Percentiles rank a stretch among this genome's conserved stretches.
These are phyloP conservation scores for Capillidium heterosporum DNA, from an alignment of 371 early-diverging fungal species.

Conservation along the genomic window DNA sequence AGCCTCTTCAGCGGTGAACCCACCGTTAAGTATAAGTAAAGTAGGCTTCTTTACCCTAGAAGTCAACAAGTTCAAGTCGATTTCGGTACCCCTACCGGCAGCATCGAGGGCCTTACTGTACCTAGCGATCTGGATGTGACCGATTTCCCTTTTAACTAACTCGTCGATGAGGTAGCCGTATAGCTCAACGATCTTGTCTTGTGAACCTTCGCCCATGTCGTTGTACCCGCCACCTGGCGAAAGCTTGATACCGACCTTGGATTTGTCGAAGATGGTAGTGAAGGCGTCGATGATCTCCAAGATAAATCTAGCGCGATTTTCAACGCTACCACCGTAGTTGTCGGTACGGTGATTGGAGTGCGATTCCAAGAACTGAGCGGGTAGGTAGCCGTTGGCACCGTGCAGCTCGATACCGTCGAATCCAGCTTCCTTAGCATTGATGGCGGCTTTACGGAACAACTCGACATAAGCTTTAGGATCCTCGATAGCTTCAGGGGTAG, in stretches of 20 bases:
- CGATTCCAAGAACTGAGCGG: constrained; percentile 31
- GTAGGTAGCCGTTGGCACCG: constrained; percentile 39
- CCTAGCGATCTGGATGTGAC: constrained; percentile 1
- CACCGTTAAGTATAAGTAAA: constrained; percentile 22
- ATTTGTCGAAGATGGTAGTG: constrained; percentile 54
- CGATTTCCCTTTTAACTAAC: background rate
- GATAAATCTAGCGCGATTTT: constrained; percentile 27
- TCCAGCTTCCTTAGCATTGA: constrained; percentile 15
- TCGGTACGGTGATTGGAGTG: constrained; percentile 33
- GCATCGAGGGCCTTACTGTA: background rate
- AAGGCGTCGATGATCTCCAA: constrained; percentile 32
- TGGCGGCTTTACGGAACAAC: background rate
- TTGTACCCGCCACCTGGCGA: constrained; percentile 41
- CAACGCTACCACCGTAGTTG: constrained; percentile 28
- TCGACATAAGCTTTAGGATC: background rate
- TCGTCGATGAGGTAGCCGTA: constrained; percentile 21
- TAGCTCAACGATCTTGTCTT: constrained; percentile 36
- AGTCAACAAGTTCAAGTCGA: background rate
- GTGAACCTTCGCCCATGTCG: constrained; percentile 28
- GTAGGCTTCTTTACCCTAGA: background rate
- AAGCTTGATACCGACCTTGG: constrained; percentile 34
- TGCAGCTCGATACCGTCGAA: constrained; percentile 57
- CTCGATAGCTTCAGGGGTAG: constrained; percentile 4
- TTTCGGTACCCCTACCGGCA: background rate
- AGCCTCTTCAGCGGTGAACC: constrained; percentile 35